Base-by-base conservation (phyloP, 2,329 filamentous ascomycete species). In the Hypoxylon sp. region DNA sequence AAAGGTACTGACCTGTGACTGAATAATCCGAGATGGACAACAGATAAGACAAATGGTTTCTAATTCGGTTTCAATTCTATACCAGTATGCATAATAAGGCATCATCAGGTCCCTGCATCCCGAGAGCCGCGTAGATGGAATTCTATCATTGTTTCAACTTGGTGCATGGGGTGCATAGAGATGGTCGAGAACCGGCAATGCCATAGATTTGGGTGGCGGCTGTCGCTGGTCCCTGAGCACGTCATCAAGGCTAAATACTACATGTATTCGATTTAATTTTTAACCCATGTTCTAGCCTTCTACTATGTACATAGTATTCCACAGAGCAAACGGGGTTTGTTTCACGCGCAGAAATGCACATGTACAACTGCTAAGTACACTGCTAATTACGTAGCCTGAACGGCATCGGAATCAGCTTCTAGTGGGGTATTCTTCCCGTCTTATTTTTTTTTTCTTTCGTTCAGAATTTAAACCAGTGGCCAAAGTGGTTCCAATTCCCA, bases 171-270 rank as follows among this genome's bases (percentile, higher is more conserved):
- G 43, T 32, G 48, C 48, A 34, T 35, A 46, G 45, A 35, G 32
- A 49, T 27, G 29, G 34, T 53, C 56, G 56, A 57, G 52, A 57
- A 47, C 56, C 56, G 56, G 26, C 15, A 46, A 35, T 43, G 21
- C 38, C 13, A 29, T 16, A 36, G 37, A 13, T 40, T 12, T 47
- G 25, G 32, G 51, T 25, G 35, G 20, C 51, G 52, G 51, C 47
- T 61, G 46, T 59, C 56, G 56, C 59, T 63, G 51, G 55, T 55
- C 40, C 41, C 47, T 59, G 63, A 69, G 66, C 66, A 69, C 66
- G 66, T 65, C 65, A 69, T 69, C 65, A 35, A 60, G 53, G 61
- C 63, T 64, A 66, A 66, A 62, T 55, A 21, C 44, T 35, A n/a
- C n/a, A n/a, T n/a, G n/a, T n/a, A 56, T 51, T 57, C 52, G 54